Evolutionary conservation across 176 grass and related monocot genomes (phyloP).

Genomic region (Sorghum bicolor): Sorghum_bicolor_NCBIv3 NC_012870.2:60512501-60513000

Average conservation of each 20-base stretch:
- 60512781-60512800: not conserved
- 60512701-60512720: not conserved
- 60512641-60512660: not conserved
- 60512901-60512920: not conserved
- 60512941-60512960: conserved; percentile 12
- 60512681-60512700: not conserved
- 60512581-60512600: not conserved
- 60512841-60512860: not conserved
- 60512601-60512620: not conserved
- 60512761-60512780: not conserved
- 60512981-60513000: conserved; percentile 20
- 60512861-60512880: not conserved
- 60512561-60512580: not conserved
- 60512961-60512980: not conserved
- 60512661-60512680: not conserved
- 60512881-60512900: not conserved
- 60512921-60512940: no score
- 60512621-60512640: no score
- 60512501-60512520: no score
- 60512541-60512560: no score
- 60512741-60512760: not conserved
- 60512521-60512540: no score
- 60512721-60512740: not conserved
- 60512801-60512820: not conserved
- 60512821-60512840: conserved; percentile 34